Conservation (phyloP, 164 flowering plant genomes). For the Sedum album region DNA sequence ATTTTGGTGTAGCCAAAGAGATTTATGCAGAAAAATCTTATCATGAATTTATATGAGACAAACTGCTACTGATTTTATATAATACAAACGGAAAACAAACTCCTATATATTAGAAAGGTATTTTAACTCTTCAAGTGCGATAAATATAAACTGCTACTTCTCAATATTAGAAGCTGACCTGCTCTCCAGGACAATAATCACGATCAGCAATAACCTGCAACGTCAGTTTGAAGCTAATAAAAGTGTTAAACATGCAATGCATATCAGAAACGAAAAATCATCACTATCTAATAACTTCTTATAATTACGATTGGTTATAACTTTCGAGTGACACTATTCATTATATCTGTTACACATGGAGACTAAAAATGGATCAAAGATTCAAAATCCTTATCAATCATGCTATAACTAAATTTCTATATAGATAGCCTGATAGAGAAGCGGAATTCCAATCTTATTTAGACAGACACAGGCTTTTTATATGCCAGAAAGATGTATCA, state of each 20-base stretch:
- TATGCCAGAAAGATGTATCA: not conserved
- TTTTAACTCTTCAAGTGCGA: not conserved
- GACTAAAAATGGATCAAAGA: not conserved
- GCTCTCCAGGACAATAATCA: constrained; percentile 58
- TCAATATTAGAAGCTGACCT: constrained; percentile 32
- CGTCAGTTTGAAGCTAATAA: not conserved
- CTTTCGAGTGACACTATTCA: not conserved
- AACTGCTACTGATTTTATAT: not conserved
- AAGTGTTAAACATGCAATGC: not conserved
- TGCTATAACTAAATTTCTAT: not conserved
- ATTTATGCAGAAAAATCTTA: not conserved
- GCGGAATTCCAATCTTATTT: constrained; percentile 1
- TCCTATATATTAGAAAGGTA: not conserved
- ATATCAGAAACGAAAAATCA: not conserved
- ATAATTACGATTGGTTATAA: not conserved
- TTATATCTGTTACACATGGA: not conserved
- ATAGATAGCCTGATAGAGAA: not conserved
- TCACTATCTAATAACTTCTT: not conserved
- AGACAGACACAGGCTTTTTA: not conserved
- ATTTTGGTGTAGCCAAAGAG: not conserved
- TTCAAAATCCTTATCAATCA: not conserved
- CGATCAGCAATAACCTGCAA: constrained; percentile 76
- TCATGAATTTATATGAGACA: not conserved
- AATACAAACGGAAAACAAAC: not conserved
- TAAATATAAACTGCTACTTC: not conserved